Percentiles rank a stretch among this genome's conserved stretches.
Conservation (phyloP, 495 filamentous ascomycete genomes). For the Tuber aestivum region DNA sequence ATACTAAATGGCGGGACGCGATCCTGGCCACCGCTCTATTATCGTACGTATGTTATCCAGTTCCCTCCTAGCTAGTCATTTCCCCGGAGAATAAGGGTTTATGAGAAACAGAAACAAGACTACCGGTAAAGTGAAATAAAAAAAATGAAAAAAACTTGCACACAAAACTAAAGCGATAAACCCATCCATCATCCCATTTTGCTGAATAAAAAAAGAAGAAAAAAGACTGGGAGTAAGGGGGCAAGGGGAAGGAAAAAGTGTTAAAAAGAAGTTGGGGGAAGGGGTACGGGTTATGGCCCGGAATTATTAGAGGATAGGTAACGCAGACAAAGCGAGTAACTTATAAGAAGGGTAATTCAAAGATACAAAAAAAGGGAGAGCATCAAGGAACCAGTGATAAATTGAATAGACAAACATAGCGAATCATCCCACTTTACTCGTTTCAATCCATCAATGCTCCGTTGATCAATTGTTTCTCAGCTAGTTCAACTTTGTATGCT, state of each 20-base stretch:
- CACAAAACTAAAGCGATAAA: not conserved
- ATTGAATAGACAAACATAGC: not conserved
- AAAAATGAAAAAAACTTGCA: not conserved
- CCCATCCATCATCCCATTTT: not conserved
- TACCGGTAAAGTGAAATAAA: not conserved
- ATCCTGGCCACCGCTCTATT: not conserved
- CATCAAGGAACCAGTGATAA: not conserved
- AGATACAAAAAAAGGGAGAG: not conserved
- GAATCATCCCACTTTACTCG: not conserved
- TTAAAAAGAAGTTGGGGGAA: not conserved
- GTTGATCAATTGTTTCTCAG: constrained; percentile 30
- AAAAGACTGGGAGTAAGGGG: not conserved
- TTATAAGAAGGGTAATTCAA: not conserved
- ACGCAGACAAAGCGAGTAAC: not conserved
- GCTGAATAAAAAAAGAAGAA: not conserved
- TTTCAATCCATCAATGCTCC: constrained; percentile 32
- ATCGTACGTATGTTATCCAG: not conserved
- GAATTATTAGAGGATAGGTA: not conserved
- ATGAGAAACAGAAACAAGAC: not conserved
- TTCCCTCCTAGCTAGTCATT: not conserved
- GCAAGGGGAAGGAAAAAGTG: not conserved
- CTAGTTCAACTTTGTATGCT: constrained; percentile 39
- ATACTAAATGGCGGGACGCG: not conserved
- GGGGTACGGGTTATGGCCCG: not conserved
- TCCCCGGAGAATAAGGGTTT: not conserved